phyloP scores from a whole-genome alignment of 2,329 filamentous ascomycete species.

The Parafenestella ontariensis region DNA sequence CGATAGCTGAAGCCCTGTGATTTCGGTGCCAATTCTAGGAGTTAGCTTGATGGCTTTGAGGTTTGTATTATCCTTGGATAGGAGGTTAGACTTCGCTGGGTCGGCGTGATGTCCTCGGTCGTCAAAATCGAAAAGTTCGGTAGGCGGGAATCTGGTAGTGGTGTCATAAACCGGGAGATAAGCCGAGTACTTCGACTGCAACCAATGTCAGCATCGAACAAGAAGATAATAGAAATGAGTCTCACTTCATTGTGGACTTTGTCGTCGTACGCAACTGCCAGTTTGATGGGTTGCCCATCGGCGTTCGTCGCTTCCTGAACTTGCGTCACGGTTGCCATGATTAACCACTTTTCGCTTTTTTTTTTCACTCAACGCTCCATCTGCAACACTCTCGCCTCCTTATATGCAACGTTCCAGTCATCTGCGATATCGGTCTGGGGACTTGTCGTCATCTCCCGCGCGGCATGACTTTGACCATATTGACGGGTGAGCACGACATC shows the following conservation, averaged over 20 bases:
- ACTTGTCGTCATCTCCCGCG: not conserved
- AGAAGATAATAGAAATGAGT: not conserved
- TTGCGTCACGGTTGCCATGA: slow-evolving; percentile 19
- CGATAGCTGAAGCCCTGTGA: slow-evolving; percentile 52
- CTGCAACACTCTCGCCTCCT: not conserved
- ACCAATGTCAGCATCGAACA: not conserved
- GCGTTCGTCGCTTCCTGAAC: slow-evolving; percentile 26
- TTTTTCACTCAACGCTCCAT: not conserved
- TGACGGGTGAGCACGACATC: slow-evolving; percentile 30
- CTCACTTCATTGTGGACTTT: slow-evolving; percentile 24
- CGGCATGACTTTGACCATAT: slow-evolving; percentile 2
- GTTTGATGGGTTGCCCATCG: slow-evolving; percentile 27
- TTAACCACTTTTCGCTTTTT: not conserved
- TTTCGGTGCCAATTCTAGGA: slow-evolving; percentile 35
- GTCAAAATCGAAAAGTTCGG: slow-evolving; percentile 51
- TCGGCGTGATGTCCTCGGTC: slow-evolving; percentile 54
- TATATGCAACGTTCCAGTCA: not conserved
- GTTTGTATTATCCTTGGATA: slow-evolving; percentile 38
- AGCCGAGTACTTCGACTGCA: slow-evolving; percentile 44
- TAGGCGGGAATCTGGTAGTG: slow-evolving; percentile 48
- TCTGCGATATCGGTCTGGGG: not conserved
- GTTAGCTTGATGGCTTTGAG: slow-evolving; percentile 31
- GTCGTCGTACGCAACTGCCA: slow-evolving; percentile 31
- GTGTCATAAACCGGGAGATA: slow-evolving; percentile 49
- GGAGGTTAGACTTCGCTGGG: slow-evolving; percentile 52